Evolutionary conservation across 129 eudicot genomes (phyloP), one percentile per base, ranked within the genome.

Genomic region (Ambrosia trifida): DNA sequence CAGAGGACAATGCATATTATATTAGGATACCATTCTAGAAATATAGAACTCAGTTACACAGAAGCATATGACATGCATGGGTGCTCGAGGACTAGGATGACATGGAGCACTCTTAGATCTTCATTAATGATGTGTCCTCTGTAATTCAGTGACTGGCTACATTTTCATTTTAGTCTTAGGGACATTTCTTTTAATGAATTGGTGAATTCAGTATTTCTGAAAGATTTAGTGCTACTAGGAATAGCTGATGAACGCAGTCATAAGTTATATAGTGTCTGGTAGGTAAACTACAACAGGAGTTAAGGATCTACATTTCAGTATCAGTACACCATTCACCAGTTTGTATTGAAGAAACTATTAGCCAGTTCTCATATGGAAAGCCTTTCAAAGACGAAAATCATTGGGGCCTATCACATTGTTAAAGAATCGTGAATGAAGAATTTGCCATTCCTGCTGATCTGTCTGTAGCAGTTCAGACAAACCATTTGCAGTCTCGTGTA

Each of bases 391-490:
- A 67, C 54, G 71, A 35, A 36, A 31, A 11, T 30, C 45, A 24
- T 31, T 57, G 19, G 44, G 46, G 46, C 60, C 19, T 11, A 30
- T 72, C 41, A 59, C 45, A 72, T 30, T 58, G 46, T 66, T 18
- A 19, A 45, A 72, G 5, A 4, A 61, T 60, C n/a, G 24, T n/a
- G n/a, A n/a, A n/a, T 36, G 68, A 63, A 64, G 62, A 74, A 62
- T 36, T 44, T 35, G 56, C 64, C 65, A 20, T 54, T 60, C 31
- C 64, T 67, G 62, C 49, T 70, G 70, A 76, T 62, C 31, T 68
- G 54, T 74, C 53, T 61, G 53, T 61, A 53, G 47, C 80, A 69
- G 35, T 63, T 57, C 45, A 76, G n/a, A 54, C 36, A 57, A 24
- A 6, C 13, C 2, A 24, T 57, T 30, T 58, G 64, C 18, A 38